phyloP scores from a whole-genome alignment of 495 filamentous ascomycete genomes.

The Hypoxylon fragiforme region DNA sequence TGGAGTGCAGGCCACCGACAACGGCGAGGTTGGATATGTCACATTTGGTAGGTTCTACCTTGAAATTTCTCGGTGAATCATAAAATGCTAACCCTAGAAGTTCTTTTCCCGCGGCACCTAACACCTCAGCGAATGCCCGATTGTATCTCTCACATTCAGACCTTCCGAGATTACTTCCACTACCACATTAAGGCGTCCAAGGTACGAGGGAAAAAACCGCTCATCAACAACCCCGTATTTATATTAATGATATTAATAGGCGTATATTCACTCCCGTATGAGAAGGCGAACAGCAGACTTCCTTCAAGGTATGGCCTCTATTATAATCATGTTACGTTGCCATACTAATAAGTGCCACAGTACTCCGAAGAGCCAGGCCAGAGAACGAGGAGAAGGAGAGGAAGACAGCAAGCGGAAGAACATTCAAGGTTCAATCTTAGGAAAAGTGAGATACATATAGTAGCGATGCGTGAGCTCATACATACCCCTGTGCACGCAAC shows the following conservation, averaged over 20 bases:
- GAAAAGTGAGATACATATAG: constrained; percentile 1
- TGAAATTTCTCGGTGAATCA: background rate
- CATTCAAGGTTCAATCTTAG: constrained; percentile 69
- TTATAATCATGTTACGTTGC: constrained; percentile 33
- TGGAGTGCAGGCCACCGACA: constrained; percentile 72
- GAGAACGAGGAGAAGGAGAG: constrained; percentile 97
- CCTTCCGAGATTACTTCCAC: constrained; percentile 99
- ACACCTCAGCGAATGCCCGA: constrained; percentile 87
- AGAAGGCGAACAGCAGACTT: constrained; percentile 95
- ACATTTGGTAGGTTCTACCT: constrained; percentile 77
- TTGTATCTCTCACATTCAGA: constrained; percentile 98
- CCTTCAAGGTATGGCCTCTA: constrained; percentile 72
- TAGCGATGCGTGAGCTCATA: background rate
- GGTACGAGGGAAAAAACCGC: constrained; percentile 44
- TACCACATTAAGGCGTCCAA: constrained; percentile 99
- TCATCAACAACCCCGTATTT: background rate
- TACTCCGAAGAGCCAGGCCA: constrained; percentile 86
- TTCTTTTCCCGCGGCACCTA: constrained; percentile 93
- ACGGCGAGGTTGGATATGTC: constrained; percentile 89
- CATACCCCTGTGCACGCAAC: background rate
- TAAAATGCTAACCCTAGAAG: constrained; percentile 54
- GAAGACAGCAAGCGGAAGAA: constrained; percentile 96
- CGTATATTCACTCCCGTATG: constrained; percentile 98
- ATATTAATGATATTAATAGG: constrained; percentile 50
- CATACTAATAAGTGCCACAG: constrained; percentile 45